Evolutionary conservation across 2,329 filamentous ascomycete species (phyloP).

Genomic region (Apiospora rasikravindrae): DNA sequence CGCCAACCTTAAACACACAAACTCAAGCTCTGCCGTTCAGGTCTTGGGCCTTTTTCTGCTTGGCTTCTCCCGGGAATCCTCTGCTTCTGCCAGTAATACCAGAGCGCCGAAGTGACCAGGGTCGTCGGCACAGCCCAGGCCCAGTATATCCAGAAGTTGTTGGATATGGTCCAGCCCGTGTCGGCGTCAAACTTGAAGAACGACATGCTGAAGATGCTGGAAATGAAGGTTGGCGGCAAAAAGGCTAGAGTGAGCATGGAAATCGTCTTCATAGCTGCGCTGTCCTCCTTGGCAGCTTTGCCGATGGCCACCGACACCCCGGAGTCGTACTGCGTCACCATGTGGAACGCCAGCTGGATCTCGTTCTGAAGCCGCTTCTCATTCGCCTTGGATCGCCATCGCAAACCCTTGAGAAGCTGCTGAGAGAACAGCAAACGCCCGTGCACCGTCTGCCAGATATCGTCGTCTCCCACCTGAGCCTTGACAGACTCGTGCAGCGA

Average conservation of each 20-base stretch:
- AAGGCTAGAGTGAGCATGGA: slow-evolving; percentile 55
- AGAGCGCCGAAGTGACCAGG: slow-evolving; percentile 22
- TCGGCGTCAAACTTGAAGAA: slow-evolving; percentile 44
- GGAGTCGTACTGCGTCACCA: slow-evolving; percentile 48
- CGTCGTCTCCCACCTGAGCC: slow-evolving; percentile 21
- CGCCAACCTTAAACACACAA: background rate
- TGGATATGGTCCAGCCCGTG: slow-evolving; percentile 33
- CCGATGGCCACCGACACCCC: slow-evolving; percentile 45
- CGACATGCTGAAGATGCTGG: slow-evolving; percentile 51
- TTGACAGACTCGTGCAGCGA: slow-evolving; percentile 33
- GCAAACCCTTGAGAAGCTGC: slow-evolving; percentile 42
- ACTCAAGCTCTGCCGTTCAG: background rate
- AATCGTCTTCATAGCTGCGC: slow-evolving; percentile 56
- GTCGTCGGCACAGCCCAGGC: slow-evolving; percentile 35
- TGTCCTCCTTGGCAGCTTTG: slow-evolving; percentile 49
- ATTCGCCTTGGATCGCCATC: slow-evolving; percentile 44
- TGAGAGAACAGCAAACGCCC: slow-evolving; percentile 40
- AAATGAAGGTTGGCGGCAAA: slow-evolving; percentile 57
- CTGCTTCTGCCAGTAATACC: slow-evolving; percentile 21
- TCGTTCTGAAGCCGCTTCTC: slow-evolving; percentile 56
- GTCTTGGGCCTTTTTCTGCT: background rate
- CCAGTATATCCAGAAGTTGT: slow-evolving; percentile 40
- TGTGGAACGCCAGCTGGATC: slow-evolving; percentile 58
- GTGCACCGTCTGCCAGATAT: slow-evolving; percentile 32
- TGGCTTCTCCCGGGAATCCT: background rate